These are phyloP conservation scores for Amanita molliuscula DNA, from an alignment of 768 basidiomycete genomes.

Conservation along the genomic window DNA sequence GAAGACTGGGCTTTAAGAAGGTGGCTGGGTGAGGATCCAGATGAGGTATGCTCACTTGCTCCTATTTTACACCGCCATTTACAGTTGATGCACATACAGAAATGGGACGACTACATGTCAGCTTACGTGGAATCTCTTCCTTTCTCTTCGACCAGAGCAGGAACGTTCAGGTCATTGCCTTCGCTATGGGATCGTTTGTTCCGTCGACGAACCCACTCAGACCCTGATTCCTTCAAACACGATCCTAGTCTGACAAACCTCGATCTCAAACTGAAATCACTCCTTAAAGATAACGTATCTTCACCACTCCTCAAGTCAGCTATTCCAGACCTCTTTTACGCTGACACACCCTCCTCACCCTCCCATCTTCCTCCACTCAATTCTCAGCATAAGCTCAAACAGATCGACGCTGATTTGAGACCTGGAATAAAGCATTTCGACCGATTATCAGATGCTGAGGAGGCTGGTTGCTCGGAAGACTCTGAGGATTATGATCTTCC, in stretches of 20 bases:
- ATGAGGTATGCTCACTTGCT: slow-evolving; percentile 36
- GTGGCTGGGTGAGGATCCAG: slow-evolving; percentile 57
- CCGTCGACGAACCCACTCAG: neutral
- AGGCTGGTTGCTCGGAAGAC: neutral
- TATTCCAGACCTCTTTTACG: slow-evolving; percentile 2
- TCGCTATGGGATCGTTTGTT: slow-evolving; percentile 47
- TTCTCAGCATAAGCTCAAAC: neutral
- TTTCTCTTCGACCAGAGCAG: slow-evolving; percentile 42
- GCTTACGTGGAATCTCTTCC: slow-evolving; percentile 47
- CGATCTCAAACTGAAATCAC: neutral
- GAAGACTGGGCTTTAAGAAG: slow-evolving; percentile 44
- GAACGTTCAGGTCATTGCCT: slow-evolving; percentile 42
- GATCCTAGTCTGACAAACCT: neutral
- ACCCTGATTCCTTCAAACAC: neutral
- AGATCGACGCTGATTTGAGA: neutral
- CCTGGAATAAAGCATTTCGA: neutral
- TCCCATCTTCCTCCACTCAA: neutral
- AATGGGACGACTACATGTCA: slow-evolving; percentile 62
- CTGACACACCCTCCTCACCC: neutral
- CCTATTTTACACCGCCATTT: neutral
- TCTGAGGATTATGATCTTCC: slow-evolving; percentile 1
- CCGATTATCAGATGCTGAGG: neutral
- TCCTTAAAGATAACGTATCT: neutral
- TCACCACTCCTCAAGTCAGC: neutral
- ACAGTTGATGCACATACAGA: slow-evolving; percentile 23